Percentiles rank a stretch among this genome's conserved stretches.
Evolutionary conservation across 2,329 filamentous ascomycete genomes (phyloP).

Genomic region (Curvularia verruculosa): DNA sequence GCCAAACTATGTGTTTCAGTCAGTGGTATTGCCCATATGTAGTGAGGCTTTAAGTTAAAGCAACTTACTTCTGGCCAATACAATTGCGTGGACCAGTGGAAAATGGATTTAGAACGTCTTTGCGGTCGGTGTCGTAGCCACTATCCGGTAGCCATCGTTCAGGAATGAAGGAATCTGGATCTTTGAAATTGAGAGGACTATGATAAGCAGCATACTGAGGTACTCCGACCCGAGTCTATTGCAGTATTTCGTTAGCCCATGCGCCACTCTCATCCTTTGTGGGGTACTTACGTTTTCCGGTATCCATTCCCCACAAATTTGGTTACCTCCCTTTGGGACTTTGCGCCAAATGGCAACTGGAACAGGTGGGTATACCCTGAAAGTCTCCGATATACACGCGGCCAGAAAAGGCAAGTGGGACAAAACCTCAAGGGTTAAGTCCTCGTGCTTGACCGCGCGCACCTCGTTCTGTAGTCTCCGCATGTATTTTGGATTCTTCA

Average conservation of each 20-base stretch:
- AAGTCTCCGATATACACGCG: slow-evolving; percentile 53
- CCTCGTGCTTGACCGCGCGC: slow-evolving; percentile 17
- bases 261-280: slow-evolving; percentile 11
- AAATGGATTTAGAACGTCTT: slow-evolving; percentile 32
- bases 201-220: background rate
- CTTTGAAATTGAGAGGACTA: background rate
- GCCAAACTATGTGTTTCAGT: slow-evolving; percentile 24
- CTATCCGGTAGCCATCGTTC: slow-evolving; percentile 42
- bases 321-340: slow-evolving; percentile 33
- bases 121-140: slow-evolving; percentile 33
- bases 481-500: slow-evolving; percentile 26
- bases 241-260: background rate
- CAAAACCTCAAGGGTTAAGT: slow-evolving; percentile 22
- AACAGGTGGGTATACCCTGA: slow-evolving; percentile 40
- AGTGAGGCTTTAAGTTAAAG: background rate
- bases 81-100: slow-evolving; percentile 38
- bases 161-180: slow-evolving; percentile 31
- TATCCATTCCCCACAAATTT: slow-evolving; percentile 39
- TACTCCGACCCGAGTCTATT: background rate
- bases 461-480: slow-evolving; percentile 28
- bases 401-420: slow-evolving; percentile 46
- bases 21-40: background rate
- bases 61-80: slow-evolving; percentile 44
- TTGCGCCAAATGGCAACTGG: slow-evolving; percentile 42
- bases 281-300: slow-evolving; percentile 32